A percentile compares a stretch with the other conserved stretches of the same genome.
These are phyloP conservation scores for Coniophora puteana DNA, from an alignment of 1,284 basidiomycete genomes.

Conservation along the genomic window DNA sequence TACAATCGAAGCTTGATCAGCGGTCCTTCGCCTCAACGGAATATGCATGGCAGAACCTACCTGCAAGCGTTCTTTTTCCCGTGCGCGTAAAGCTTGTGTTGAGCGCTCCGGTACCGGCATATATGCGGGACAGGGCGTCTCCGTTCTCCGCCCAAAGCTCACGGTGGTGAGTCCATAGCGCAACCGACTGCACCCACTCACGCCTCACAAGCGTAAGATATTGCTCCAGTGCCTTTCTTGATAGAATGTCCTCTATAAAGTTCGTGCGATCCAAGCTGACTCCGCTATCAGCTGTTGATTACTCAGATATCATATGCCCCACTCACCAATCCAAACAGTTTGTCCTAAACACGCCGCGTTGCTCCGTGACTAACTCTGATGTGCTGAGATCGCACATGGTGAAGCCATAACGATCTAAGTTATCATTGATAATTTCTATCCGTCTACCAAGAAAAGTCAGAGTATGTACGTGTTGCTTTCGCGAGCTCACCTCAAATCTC, in stretches of 20 bases:
- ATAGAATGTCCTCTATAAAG: slow-evolving; percentile 92
- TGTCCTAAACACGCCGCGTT: slow-evolving; percentile 88
- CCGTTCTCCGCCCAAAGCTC: slow-evolving; percentile 98
- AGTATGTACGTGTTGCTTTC: slow-evolving; percentile 7
- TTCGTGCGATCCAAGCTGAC: slow-evolving; percentile 94
- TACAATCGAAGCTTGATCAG: slow-evolving; percentile 18
- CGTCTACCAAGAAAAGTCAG: slow-evolving; percentile 39
- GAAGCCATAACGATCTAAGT: slow-evolving; percentile 83
- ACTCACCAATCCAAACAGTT: slow-evolving; percentile 94
- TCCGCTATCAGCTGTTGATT: slow-evolving; percentile 11
- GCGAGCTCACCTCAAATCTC: slow-evolving; percentile 61
- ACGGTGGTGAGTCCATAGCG: slow-evolving; percentile 85
- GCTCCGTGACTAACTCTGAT: slow-evolving; percentile 73
- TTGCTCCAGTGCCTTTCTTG: slow-evolving; percentile 72
- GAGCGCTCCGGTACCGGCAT: slow-evolving; percentile 95
- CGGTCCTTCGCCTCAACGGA: no score
- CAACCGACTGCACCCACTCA: slow-evolving; percentile 68
- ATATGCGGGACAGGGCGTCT: slow-evolving; percentile 86
- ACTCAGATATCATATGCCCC: background rate
- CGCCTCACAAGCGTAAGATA: slow-evolving; percentile 66
- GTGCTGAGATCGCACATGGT: slow-evolving; percentile 69
- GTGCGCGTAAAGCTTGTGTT: slow-evolving; percentile 95
- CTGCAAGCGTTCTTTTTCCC: slow-evolving; percentile 90
- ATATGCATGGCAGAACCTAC: slow-evolving; percentile 31
- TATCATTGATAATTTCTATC: slow-evolving; percentile 55